These are phyloP conservation scores for Serendipita sp. DNA, from an alignment of 768 basidiomycete genomes.

Conservation along the genomic window DNA sequence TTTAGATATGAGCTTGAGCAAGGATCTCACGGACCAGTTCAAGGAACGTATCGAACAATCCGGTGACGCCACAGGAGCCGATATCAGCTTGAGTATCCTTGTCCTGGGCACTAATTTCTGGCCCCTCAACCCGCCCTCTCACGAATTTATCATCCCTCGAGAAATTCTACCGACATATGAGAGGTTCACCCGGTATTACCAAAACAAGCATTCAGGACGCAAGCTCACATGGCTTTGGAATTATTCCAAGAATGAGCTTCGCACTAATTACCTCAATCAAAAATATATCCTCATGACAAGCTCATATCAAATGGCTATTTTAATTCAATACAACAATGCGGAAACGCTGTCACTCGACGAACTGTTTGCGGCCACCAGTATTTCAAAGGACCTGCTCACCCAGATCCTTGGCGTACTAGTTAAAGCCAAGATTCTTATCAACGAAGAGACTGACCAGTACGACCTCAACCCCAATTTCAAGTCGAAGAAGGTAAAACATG, in stretches of 20 bases:
- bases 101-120: conserved; percentile 93
- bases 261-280: conserved; percentile 82
- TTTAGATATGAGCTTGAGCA: conserved; percentile 84
- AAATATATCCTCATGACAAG: conserved; percentile 95
- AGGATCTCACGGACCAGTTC: conserved; percentile 89
- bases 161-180: conserved; percentile 82
- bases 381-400: conserved; percentile 60
- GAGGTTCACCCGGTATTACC: conserved; percentile 85
- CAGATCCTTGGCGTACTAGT: conserved; percentile 43
- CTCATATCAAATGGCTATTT: conserved; percentile 88
- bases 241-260: conserved; percentile 89
- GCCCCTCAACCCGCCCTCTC: conserved; percentile 70
- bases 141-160: conserved; percentile 76
- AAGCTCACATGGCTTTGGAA: conserved; percentile 99
- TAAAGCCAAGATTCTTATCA: conserved; percentile 79
- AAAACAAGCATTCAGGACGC: conserved; percentile 82
- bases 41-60: conserved; percentile 82
- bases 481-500: conserved; percentile 17
- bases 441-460: conserved; percentile 78
- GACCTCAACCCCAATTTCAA: conserved; percentile 63
- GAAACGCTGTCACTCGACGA: conserved; percentile 77
- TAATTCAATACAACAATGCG: conserved; percentile 83
- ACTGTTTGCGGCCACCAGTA: conserved; percentile 58
- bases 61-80: conserved; percentile 53
- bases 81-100: conserved; percentile 83